phyloP scores from a whole-genome alignment of 2,329 filamentous ascomycete genomes.

The Colletotrichum tanaceti region DNA sequence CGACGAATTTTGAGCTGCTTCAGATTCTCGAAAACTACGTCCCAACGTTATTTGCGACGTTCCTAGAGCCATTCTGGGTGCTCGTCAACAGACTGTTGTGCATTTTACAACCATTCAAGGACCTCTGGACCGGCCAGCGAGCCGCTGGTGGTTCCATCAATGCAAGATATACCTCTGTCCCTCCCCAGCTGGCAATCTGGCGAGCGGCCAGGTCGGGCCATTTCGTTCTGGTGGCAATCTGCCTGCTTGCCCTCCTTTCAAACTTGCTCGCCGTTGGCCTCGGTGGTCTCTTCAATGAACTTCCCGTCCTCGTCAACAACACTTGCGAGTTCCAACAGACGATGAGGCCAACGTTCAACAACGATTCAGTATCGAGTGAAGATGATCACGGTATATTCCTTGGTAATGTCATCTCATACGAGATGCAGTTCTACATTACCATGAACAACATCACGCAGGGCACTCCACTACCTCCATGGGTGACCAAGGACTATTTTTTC shows the following conservation, averaged over 20 bases:
- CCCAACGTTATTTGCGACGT: conserved; percentile 64
- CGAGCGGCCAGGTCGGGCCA: conserved; percentile 59
- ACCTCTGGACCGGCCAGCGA: conserved; percentile 55
- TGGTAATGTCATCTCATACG: conserved; percentile 33
- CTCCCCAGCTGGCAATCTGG: conserved; percentile 63
- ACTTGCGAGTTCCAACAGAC: conserved; percentile 36
- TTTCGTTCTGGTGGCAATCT: conserved; percentile 59
- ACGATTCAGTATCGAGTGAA: conserved; percentile 32
- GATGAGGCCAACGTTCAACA: conserved; percentile 42
- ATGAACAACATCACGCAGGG: conserved; percentile 59
- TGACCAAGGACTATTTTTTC: conserved; percentile 58
- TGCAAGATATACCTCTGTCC: conserved; percentile 63
- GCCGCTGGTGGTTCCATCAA: conserved; percentile 53
- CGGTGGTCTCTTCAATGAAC: conserved; percentile 61
- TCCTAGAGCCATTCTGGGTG: conserved; percentile 68
- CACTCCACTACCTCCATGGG: conserved; percentile 63
- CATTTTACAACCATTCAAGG: conserved; percentile 65
- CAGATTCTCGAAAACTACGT: conserved; percentile 61
- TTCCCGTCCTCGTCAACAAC: background rate
- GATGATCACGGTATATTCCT: background rate
- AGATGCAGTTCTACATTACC: conserved; percentile 49
- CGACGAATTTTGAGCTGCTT: conserved; percentile 48
- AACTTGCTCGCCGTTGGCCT: conserved; percentile 67
- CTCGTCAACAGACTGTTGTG: conserved; percentile 65
- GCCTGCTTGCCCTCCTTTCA: conserved; percentile 58